Evolutionary conservation across 2,329 filamentous ascomycete genomes (phyloP).

Genomic region (Emericellopsis atlantica): DNA sequence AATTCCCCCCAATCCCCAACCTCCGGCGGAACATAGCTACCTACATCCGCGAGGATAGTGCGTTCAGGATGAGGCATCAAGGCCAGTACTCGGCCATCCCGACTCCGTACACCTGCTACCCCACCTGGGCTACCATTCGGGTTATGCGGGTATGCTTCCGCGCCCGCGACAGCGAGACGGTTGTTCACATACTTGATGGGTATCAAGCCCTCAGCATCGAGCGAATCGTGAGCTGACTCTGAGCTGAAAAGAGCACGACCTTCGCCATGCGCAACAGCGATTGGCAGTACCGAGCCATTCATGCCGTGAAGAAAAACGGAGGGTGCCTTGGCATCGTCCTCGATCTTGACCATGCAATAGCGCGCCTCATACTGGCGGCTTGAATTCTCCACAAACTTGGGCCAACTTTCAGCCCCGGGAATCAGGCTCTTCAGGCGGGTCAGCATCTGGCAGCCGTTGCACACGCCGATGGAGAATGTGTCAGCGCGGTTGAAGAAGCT

Average conservation of each 20-base stretch:
- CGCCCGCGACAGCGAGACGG: slow-evolving; percentile 45
- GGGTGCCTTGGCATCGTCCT: slow-evolving; percentile 40
- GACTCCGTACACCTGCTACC: slow-evolving; percentile 67
- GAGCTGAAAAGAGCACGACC: slow-evolving; percentile 63
- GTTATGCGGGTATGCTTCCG: slow-evolving; percentile 80
- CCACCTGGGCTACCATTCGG: slow-evolving; percentile 72
- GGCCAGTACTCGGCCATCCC: slow-evolving; percentile 69
- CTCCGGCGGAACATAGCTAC: slow-evolving; percentile 56
- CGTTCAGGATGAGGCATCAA: slow-evolving; percentile 93
- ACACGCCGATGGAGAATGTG: slow-evolving; percentile 87
- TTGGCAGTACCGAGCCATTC: slow-evolving; percentile 68
- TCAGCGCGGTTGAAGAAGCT: slow-evolving; percentile 77
- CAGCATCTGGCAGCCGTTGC: slow-evolving; percentile 96
- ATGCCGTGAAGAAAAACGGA: slow-evolving; percentile 89
- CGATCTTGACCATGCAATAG: slow-evolving; percentile 68
- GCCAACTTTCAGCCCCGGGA: slow-evolving; percentile 74
- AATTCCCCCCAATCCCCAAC: slow-evolving; percentile 62
- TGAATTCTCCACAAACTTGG: slow-evolving; percentile 72
- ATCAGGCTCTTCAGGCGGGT: slow-evolving; percentile 68
- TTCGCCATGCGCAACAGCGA: slow-evolving; percentile 84
- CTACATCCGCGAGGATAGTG: slow-evolving; percentile 70
- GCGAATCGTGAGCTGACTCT: slow-evolving; percentile 33
- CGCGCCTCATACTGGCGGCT: slow-evolving; percentile 86
- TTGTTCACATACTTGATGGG: slow-evolving; percentile 83
- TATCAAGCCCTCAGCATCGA: slow-evolving; percentile 57